phyloP scores from a whole-genome alignment of 768 basidiomycete genomes.

The Collybia mongolica region DNA sequence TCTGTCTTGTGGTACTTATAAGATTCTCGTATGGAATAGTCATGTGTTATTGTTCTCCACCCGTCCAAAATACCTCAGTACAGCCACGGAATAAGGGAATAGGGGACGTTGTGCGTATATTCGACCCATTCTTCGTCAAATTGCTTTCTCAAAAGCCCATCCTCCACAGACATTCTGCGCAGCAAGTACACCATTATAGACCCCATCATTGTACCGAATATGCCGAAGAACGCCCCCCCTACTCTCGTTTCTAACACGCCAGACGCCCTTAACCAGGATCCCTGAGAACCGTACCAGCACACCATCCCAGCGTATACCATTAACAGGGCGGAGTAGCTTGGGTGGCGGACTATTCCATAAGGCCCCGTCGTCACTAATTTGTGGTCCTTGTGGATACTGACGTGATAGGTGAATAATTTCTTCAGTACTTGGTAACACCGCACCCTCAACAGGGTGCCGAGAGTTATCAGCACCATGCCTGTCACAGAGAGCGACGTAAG shows the following conservation, averaged over 20 bases:
- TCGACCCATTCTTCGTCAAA: neutral
- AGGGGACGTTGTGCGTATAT: constrained; percentile 12
- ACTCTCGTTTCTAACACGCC: neutral
- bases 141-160: neutral
- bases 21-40: too few relatives aligned
- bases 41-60: too few relatives aligned
- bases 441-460: constrained; percentile 23
- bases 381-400: constrained; percentile 26
- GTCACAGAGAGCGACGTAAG: constrained; percentile 24
- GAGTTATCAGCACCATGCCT: constrained; percentile 22
- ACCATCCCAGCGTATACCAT: constrained; percentile 28
- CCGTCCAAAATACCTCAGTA: neutral
- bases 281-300: constrained; percentile 13
- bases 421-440: constrained; percentile 35
- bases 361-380: constrained; percentile 29
- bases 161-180: neutral
- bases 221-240: neutral
- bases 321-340: constrained; percentile 26
- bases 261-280: constrained; percentile 9
- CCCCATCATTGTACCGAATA: neutral
- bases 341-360: constrained; percentile 32
- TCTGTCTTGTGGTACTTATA: too few relatives aligned
- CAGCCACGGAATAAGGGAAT: constrained; percentile 10
- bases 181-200: neutral
- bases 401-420: constrained; percentile 38